These are phyloP conservation scores for Solanum lycopersicoides DNA, from an alignment of 257 asterid genomes.

Conservation along the genomic window DNA sequence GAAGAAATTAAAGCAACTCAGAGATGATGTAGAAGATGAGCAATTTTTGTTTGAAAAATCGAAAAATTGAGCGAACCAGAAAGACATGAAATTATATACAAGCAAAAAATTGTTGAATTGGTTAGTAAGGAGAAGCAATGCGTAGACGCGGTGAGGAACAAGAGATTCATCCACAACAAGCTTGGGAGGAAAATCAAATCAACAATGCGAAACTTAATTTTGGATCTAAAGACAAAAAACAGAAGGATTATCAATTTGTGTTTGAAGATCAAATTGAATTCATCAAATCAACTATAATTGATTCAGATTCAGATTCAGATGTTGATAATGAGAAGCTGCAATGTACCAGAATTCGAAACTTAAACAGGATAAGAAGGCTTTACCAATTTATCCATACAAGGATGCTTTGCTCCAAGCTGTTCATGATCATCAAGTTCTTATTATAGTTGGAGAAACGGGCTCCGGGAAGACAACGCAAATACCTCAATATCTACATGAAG, in stretches of 20 bases:
- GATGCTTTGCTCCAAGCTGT: conserved; percentile 73
- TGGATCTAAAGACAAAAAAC: conserved; percentile 61
- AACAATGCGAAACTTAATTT: conserved; percentile 73
- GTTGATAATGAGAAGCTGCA: conserved; percentile 5
- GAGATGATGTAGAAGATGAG: conserved; percentile 84
- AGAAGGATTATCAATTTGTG: conserved; percentile 62
- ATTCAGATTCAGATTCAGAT: conserved; percentile 45
- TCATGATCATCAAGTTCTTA: conserved; percentile 77
- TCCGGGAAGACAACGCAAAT: conserved; percentile 95
- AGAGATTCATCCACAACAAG: conserved; percentile 43
- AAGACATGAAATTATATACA: background rate
- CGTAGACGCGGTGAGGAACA: background rate
- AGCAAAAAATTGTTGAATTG: background rate
- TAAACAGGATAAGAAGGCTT: conserved; percentile 45
- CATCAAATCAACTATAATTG: conserved; percentile 51
- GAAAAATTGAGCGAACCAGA: conserved; percentile 49
- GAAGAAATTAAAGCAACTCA: conserved; percentile 71
- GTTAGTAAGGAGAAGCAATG: background rate
- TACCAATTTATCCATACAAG: conserved; percentile 68
- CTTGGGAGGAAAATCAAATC: conserved; percentile 96
- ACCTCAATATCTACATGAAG: conserved; percentile 95
- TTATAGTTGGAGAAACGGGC: conserved; percentile 94
- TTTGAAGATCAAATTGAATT: conserved; percentile 89
- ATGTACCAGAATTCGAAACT: background rate
- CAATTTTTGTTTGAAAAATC: conserved; percentile 56